Evolutionary conservation across 2,329 filamentous ascomycete genomes (phyloP).

Genomic region (Monosporascus sp.): DNA sequence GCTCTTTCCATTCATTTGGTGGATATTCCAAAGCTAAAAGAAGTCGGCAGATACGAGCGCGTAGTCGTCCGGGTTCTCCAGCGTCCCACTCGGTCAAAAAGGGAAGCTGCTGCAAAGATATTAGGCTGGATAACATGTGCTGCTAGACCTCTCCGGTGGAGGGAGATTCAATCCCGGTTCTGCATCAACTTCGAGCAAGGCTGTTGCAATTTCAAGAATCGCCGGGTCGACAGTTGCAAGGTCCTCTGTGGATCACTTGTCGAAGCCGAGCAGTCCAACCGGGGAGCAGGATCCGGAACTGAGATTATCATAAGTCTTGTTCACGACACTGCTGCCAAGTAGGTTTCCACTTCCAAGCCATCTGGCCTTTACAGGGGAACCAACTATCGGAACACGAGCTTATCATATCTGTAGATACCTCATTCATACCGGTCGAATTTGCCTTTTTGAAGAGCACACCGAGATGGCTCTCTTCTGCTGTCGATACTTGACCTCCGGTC

Average conservation of each 20-base stretch:
- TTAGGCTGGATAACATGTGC: slow-evolving; percentile 6
- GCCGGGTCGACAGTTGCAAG: slow-evolving; percentile 5
- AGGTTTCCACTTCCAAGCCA: not conserved
- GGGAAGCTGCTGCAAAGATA: slow-evolving; percentile 3
- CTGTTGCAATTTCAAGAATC: not conserved
- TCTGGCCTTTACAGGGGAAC: not conserved
- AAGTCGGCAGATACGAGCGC: slow-evolving; percentile 5
- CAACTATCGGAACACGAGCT: not conserved
- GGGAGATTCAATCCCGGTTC: slow-evolving; percentile 6
- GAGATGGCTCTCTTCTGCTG: not conserved
- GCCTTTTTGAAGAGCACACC: not conserved
- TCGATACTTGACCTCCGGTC: not conserved
- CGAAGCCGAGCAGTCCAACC: slow-evolving; percentile 1
- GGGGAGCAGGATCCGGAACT: not conserved
- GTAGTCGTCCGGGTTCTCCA: slow-evolving; percentile 5
- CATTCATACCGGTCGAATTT: not conserved
- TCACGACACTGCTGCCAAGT: not conserved
- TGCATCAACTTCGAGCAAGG: slow-evolving; percentile 3
- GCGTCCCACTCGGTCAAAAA: not conserved
- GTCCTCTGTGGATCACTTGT: slow-evolving; percentile 4
- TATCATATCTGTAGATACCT: not conserved
- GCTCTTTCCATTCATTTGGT: not conserved
- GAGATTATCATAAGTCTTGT: slow-evolving; percentile 1
- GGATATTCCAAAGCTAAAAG: not conserved
- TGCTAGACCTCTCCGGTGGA: slow-evolving; percentile 5